Base-by-base conservation (phyloP, 2,329 filamentous ascomycete genomes). In the Aspergillus sojae region DNA sequence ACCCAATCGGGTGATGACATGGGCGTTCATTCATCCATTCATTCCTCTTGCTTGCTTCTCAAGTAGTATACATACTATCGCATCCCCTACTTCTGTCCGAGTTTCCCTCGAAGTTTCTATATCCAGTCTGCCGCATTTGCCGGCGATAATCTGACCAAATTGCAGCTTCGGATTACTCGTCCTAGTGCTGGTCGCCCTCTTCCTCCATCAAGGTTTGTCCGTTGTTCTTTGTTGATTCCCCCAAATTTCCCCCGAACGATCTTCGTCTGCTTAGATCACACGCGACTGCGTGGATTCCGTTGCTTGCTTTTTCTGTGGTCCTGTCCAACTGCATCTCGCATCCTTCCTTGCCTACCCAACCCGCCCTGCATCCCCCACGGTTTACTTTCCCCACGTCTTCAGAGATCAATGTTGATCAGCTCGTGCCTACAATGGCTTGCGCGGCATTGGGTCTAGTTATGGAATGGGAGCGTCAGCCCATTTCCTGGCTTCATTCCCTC, bases 381-480 rank as follows among this genome's bases (percentile, higher is more conserved):
- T 58, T 52, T 28, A 48, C 50, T 48, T 52, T 68, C 63, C 65
- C 67, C 67, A 66, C 65, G 63, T 53, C 62, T 50, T 58, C 34
- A 34, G 45, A 45, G 45, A n/a, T 23, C 32, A 19, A 57, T 55
- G 21, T 60, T 57, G 58, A 56, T 60, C 61, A 67, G 56, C 39
- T 36, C 32, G 12, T 58, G 45, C 46, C 46, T 50, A 41, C 50
- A 55, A 62, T 62, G 62, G 54, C 21, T 58, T 32, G 41, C 60
- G 54, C 59, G 62, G 57, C 53, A 57, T 60, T 55, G 48, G 59
- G 55, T 26, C 60, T 55, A 45, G 63, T 48, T 32, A 43, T 56
- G 32, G 55, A 57, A 60, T 62, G 59, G 41, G 53, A 30, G 26
- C 46, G 34, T 61, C 54, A 57, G 59, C 41, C 57, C 54, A 52